phyloP scores from a whole-genome alignment of 306 rosid genomes.

The Cucurbita ficifolia region DNA sequence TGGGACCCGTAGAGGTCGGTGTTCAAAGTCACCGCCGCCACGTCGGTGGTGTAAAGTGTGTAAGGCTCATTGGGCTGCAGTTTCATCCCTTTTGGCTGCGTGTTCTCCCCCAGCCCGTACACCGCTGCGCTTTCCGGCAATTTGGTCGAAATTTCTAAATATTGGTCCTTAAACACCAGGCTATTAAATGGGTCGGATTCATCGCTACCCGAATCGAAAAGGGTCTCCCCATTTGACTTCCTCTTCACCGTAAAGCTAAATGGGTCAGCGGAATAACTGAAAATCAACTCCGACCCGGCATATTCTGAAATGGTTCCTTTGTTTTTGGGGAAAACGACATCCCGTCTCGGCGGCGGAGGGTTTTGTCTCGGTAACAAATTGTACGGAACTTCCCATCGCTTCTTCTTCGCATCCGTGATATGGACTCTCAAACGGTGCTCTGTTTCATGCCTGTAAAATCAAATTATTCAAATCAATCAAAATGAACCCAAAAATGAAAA shows the following conservation, averaged over 20 bases:
- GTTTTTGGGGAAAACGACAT: slow-evolving; percentile 22
- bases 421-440: slow-evolving; percentile 67
- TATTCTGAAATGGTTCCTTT: slow-evolving; percentile 32
- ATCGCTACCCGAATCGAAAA: slow-evolving; percentile 37
- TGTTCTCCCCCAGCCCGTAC: slow-evolving; percentile 83
- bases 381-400: slow-evolving; percentile 91
- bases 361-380: slow-evolving; percentile 53
- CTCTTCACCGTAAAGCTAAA: slow-evolving; percentile 62
- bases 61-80: slow-evolving; percentile 65
- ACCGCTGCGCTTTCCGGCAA: slow-evolving; percentile 64
- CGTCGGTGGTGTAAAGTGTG: slow-evolving; percentile 63
- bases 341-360: slow-evolving; percentile 38
- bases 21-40: slow-evolving; percentile 75
- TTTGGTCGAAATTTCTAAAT: slow-evolving; percentile 72
- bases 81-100: slow-evolving; percentile 86
- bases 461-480: background rate
- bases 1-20: slow-evolving; percentile 88
- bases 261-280: slow-evolving; percentile 59
- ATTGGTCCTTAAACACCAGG: slow-evolving; percentile 83
- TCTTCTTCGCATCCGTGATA: slow-evolving; percentile 60
- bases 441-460: slow-evolving; percentile 48
- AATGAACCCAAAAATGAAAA: background rate
- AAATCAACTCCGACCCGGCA: slow-evolving; percentile 45
- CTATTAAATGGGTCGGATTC: slow-evolving; percentile 39
- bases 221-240: slow-evolving; percentile 62